Evolutionary conservation across 1,139 yeast genomes (phyloP), one percentile per base, ranked within the genome.

Genomic region (Protomyces gravidus): DNA sequence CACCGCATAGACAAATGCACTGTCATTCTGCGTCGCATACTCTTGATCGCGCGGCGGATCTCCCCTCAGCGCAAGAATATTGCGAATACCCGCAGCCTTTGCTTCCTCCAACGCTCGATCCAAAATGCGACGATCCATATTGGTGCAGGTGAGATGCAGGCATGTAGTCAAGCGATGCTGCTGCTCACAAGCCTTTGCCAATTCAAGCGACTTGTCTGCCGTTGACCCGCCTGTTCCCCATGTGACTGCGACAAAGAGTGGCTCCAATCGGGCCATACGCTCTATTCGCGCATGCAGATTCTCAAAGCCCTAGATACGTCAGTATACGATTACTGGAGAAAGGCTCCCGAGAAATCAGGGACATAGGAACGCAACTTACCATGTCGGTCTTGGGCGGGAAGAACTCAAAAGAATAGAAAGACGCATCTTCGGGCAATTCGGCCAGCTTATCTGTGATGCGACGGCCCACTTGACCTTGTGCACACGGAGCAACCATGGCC

Each of bases 221-320:
- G 97, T 89, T 2, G 95, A 84, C 1, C 98, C 98, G 42, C 97
- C 97, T 6, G 98, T 97, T 28, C 98, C 98, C 97, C 98, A 92
- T 0, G 99, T 94, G 9, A 94, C 86, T 1, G 96, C 88, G 58
- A 90, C 84, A 71, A 92, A 94, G 25, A 86, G 74, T 2, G 97
- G 97, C 60, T 89, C 90, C 65, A 92, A 75, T 2, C 86, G 85
- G 68, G 86, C 82, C 94, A 92, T 86, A 69, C 99, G 84, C 68
- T 82, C 82, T 73, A 92, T 81, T 72, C 99, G 84, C 36, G 90
- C 89, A 55, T 87, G 76, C 64, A 92, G 75, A 72, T 94, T 92
- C 64, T 86, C 80, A 70, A 86, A 80, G 66, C 97, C 98, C 74
- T 76, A 51, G 13, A 30, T 4, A 19, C 19, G 2, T 28, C 13